Percentiles rank a stretch among this genome's conserved stretches.
These are phyloP conservation scores for Diaporthe velutina DNA, from an alignment of 2,329 filamentous ascomycete species.

Conservation along the genomic window DNA sequence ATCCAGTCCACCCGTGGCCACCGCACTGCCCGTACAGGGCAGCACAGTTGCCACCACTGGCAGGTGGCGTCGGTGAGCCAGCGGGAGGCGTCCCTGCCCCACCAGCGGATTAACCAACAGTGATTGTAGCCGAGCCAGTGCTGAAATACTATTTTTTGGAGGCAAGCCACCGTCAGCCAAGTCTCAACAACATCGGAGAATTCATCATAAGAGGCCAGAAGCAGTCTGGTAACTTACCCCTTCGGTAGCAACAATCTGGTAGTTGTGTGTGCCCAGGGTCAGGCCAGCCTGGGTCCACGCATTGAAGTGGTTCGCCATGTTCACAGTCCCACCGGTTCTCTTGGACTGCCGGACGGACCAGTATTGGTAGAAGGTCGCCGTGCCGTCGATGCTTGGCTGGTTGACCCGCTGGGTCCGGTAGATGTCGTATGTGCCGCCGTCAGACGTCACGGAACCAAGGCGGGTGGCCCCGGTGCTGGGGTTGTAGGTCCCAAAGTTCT, in stretches of 20 bases:
- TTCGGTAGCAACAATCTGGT: slow-evolving; percentile 67
- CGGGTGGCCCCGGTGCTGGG: slow-evolving; percentile 51
- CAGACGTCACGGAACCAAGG: slow-evolving; percentile 49
- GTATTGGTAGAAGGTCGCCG: slow-evolving; percentile 63
- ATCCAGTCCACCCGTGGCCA: slow-evolving; percentile 49
- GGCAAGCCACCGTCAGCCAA: slow-evolving; percentile 4
- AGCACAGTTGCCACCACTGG: slow-evolving; percentile 43
- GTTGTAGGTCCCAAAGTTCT: slow-evolving; percentile 59
- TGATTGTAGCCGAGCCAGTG: slow-evolving; percentile 24
- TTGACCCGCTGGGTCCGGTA: slow-evolving; percentile 52
- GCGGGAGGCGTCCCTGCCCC: slow-evolving; percentile 16
- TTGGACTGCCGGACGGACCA: slow-evolving; percentile 63
- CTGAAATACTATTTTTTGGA: slow-evolving; percentile 42
- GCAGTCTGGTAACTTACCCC: slow-evolving; percentile 44
- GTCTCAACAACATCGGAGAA: background rate
- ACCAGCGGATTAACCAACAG: slow-evolving; percentile 39
- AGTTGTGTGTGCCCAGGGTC: slow-evolving; percentile 62
- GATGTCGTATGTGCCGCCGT: slow-evolving; percentile 53
- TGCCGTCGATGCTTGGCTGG: slow-evolving; percentile 61
- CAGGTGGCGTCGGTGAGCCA: slow-evolving; percentile 13
- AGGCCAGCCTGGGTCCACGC: slow-evolving; percentile 63
- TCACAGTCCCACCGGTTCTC: slow-evolving; percentile 64
- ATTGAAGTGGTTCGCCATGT: slow-evolving; percentile 63
- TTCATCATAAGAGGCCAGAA: background rate
- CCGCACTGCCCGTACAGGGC: slow-evolving; percentile 51